Evolutionary conservation across 1,284 basidiomycete species (phyloP).

Genomic region (Peniophora sp.): DNA sequence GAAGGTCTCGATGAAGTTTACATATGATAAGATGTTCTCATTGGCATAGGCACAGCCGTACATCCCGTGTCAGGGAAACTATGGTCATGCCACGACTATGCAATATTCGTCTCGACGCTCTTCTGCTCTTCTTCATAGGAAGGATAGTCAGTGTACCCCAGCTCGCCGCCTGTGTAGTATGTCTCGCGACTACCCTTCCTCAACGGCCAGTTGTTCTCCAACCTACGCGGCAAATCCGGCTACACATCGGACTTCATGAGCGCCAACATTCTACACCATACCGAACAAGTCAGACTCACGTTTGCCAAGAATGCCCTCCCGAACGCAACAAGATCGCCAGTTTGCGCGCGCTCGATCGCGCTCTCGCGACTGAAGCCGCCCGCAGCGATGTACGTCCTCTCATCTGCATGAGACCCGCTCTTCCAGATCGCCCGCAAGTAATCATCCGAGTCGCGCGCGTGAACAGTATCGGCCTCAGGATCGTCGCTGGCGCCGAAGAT

Average conservation of each 20-base stretch:
- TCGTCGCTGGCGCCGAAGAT: conserved; percentile 14
- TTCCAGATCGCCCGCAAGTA: conserved; percentile 12
- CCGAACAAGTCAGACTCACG: conserved; percentile 14
- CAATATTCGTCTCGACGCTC: too few relatives aligned
- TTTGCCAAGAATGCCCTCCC: conserved; percentile 36
- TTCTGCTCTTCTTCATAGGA: conserved; percentile 1
- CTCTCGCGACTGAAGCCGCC: conserved; percentile 18
- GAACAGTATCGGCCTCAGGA: neutral
- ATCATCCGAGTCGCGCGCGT: conserved; percentile 10
- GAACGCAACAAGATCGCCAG: conserved; percentile 28
- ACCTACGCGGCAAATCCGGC: conserved; percentile 35
- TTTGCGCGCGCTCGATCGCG: conserved; percentile 9
- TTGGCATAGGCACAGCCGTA: too few relatives aligned
- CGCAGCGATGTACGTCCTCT: conserved; percentile 19
- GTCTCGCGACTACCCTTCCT: conserved; percentile 11
- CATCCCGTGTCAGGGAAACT: too few relatives aligned
- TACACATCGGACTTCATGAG: conserved; percentile 6
- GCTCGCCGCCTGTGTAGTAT: conserved; percentile 11
- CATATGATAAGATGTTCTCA: too few relatives aligned
- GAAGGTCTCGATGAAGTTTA: too few relatives aligned
- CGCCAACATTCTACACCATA: neutral
- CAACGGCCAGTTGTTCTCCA: conserved; percentile 13
- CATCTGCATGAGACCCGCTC: neutral
- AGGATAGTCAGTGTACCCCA: conserved; percentile 21
- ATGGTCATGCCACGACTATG: too few relatives aligned